These are phyloP conservation scores for Solanum virginianum DNA, from an alignment of 257 asterid species.

Conservation along the genomic window DNA sequence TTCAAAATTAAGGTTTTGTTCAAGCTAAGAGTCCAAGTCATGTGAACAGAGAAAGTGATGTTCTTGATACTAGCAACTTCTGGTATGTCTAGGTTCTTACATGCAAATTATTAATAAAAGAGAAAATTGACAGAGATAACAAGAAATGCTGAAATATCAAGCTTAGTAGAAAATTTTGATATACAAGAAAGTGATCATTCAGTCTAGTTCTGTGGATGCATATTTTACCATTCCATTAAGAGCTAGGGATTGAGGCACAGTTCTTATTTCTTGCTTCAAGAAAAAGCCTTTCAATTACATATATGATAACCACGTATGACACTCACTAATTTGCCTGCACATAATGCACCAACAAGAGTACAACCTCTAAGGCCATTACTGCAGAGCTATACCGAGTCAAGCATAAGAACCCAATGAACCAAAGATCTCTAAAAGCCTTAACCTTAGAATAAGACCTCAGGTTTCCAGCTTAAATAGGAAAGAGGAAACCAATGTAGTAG, in stretches of 20 bases:
- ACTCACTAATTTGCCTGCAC: not conserved
- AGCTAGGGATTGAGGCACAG: not conserved
- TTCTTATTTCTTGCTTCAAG: not conserved
- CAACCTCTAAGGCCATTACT: not conserved
- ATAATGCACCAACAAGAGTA: not conserved
- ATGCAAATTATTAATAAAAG: not conserved
- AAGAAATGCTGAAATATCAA: not conserved
- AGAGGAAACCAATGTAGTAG: not conserved
- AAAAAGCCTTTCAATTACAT: not conserved
- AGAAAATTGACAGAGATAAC: not conserved
- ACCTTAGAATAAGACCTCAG: not conserved
- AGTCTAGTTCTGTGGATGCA: not conserved
- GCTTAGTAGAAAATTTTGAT: not conserved
- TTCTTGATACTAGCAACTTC: not conserved
- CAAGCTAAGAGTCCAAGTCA: slow-evolving; percentile 14
- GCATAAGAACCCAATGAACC: not conserved
- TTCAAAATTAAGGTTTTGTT: slow-evolving; percentile 14
- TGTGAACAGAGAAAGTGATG: not conserved
- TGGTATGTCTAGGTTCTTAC: not conserved
- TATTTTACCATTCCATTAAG: not conserved
- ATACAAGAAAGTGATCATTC: not conserved
- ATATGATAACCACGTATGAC: not conserved
- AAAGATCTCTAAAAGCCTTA: not conserved
- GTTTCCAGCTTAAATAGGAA: not conserved
- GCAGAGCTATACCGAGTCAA: not conserved